Base-by-base conservation (phyloP, 164 flowering plant genomes). In the Chimonanthus salicifolius region DNA sequence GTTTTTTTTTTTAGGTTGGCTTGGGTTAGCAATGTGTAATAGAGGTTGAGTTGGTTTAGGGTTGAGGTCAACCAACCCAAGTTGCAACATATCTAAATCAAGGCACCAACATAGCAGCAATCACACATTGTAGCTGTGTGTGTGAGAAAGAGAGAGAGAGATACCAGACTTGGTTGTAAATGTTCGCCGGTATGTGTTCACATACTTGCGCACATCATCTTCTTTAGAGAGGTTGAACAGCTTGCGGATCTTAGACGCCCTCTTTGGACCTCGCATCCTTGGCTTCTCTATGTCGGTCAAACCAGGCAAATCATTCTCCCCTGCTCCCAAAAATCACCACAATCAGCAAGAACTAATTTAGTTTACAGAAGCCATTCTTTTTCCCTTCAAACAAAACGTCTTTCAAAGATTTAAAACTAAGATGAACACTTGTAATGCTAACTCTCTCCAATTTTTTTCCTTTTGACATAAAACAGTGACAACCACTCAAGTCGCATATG, bases 191-290 rank as follows among this genome's bases (percentile, higher is more conserved):
- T 84, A 84, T 7, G 87, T 84, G 75, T 84, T 84, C 65, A 83
- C 85, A 76, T 84, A 84, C 77, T 84, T 84, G 46, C 87, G 77
- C 45, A 84, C 85, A 83, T 83, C 87, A 77, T 84, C 85, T 33
- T 81, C 85, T 78, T 83, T 84, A 6, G 82, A 75, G 15, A 84
- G 85, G 72, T 84, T 82, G 72, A 84, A 84, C 15, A 84, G 79
- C 66, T 85, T 85, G 48, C 82, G 79, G 58, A 85, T 81, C 82
- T 83, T 85, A 1, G 85, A 83, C 3, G 87, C 87, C 76, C 87
- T 85, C 81, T 85, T 85, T 44, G 84, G 87, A 58, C 87, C 87
- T 47, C 87, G 79, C 87, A 85, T 85, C 62, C 87, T 81, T 48
- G 85, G 87, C 62, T 83, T 85, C 78, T 85, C 87, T 4, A 68